Evolutionary conservation across 306 rosid species (phyloP), one percentile per base, ranked within the genome.

Genomic region (Fagus crenata): DNA sequence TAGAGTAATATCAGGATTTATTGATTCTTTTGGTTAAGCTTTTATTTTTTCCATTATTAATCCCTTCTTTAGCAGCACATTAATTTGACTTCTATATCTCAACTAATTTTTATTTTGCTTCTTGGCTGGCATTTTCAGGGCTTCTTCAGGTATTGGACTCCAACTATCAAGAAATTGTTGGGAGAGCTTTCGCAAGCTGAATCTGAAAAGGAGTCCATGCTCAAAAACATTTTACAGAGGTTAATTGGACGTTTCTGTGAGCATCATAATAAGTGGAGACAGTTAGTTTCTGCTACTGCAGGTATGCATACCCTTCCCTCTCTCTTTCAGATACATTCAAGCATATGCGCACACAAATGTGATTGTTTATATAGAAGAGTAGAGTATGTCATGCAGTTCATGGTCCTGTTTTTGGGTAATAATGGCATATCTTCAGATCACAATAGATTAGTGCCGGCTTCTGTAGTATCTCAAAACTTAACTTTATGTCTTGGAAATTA

Each of bases 91-190:
- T 76, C 56, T 60, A 70, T 68, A 35, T n/a, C 65, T 7, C 15
- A 39, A 37, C n/a, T 17, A 58, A 68, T 61, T 0, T 81, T 67
- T 83, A 46, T 64, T 22, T 70, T 60, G 54, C 75, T 81, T 71
- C 60, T 67, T 17, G 15, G 78, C 72, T 78, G 86, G 78, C 80
- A 64, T 81, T 54, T 86, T 82, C 89, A 95, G 99, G 99, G 99
- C 37, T 87, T 87, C 84, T 91, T 72, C 78, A 85, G 96, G 85
- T 95, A 95, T 78, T 95, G 99, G 98, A 88, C 96, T 84, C 96
- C 98, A 56, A 84, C 69, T 79, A 88, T 92, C 56, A 95, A 91
- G 85, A 65, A 32, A 56, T 83, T 83, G 72, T 69, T 95, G 67
- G 83, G 81, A 70, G 89, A 88, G 85, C 97, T 92, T 68, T 85